A percentile compares a stretch with the other conserved stretches of the same genome.
phyloP scores from a whole-genome alignment of 1,284 basidiomycete genomes.

The Farysia itapuensis region DNA sequence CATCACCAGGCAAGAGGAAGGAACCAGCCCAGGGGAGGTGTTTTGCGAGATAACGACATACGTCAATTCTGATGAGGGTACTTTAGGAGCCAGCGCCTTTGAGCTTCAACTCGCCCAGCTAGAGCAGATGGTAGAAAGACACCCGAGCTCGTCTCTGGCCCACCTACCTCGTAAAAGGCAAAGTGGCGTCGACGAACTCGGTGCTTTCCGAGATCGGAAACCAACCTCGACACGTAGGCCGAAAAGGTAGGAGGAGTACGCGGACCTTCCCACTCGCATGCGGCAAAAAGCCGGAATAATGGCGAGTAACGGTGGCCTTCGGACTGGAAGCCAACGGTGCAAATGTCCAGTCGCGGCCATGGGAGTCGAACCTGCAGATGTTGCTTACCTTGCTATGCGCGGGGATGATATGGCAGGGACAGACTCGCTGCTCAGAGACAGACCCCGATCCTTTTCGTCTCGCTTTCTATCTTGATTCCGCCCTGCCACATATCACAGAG shows the following conservation, averaged over 20 bases:
- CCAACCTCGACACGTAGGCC: conserved; percentile 12
- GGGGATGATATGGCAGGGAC: no score
- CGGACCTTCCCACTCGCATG: conserved; percentile 59
- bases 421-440: no score
- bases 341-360: no score
- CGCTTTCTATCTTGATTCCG: no score
- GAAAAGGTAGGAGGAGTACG: conserved; percentile 54
- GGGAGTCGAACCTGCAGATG: no score
- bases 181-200: no score
- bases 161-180: conserved; percentile 1
- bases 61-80: conserved; percentile 42
- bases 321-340: conserved; percentile 47
- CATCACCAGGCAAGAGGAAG: no score
- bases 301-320: conserved; percentile 58
- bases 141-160: conserved; percentile 8
- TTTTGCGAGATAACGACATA: conserved; percentile 25
- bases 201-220: conserved; percentile 28
- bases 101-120: conserved; percentile 44
- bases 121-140: conserved; percentile 35
- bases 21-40: no score
- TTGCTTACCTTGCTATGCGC: no score
- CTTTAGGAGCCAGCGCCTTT: conserved; percentile 40
- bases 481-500: no score
- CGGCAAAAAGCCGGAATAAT: no score
- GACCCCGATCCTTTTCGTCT: no score